phyloP scores from a whole-genome alignment of 2,329 filamentous ascomycete species.

The Didymella sp. region DNA sequence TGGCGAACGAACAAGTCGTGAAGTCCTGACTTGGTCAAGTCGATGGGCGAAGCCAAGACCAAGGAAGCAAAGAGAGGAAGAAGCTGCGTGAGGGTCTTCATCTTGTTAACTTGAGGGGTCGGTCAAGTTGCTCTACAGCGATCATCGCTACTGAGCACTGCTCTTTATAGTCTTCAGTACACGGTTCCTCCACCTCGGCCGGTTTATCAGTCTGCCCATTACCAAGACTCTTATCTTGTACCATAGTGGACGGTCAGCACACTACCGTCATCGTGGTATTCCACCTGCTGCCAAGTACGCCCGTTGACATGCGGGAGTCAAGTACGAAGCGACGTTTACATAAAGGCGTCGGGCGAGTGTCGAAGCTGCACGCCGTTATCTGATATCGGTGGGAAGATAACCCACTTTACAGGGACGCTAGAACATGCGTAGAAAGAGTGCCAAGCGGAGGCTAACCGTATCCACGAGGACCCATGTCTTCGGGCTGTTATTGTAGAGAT shows the following conservation, averaged over 20 bases:
- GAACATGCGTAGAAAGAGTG: slow-evolving; percentile 10
- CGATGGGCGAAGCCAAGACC: slow-evolving; percentile 32
- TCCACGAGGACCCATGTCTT: slow-evolving; percentile 1
- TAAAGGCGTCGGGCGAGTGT: slow-evolving; percentile 14
- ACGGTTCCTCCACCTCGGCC: slow-evolving; percentile 1
- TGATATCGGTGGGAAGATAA: slow-evolving; percentile 18
- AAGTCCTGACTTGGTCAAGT: slow-evolving; percentile 21
- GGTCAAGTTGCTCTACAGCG: neutral
- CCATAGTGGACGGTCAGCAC: neutral
- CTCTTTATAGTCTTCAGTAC: slow-evolving; percentile 6
- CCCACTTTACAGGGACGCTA: slow-evolving; percentile 10
- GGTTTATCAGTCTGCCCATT: neutral
- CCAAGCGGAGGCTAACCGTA: slow-evolving; percentile 7
- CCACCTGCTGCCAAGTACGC: slow-evolving; percentile 4
- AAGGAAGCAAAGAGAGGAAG: slow-evolving; percentile 31
- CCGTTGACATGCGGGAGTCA: slow-evolving; percentile 11
- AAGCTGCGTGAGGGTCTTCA: slow-evolving; percentile 31
- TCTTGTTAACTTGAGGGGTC: slow-evolving; percentile 18
- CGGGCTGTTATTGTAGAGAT: slow-evolving; percentile 1
- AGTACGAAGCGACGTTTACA: slow-evolving; percentile 7
- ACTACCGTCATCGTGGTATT: slow-evolving; percentile 12
- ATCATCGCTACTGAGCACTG: neutral
- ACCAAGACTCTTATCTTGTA: slow-evolving; percentile 19
- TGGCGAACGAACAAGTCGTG: slow-evolving; percentile 39
- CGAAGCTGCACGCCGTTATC: slow-evolving; percentile 13